These are phyloP conservation scores for Diutina neorugosa DNA, from an alignment of 1,139 yeast genomes.

Conservation along the genomic window DNA sequence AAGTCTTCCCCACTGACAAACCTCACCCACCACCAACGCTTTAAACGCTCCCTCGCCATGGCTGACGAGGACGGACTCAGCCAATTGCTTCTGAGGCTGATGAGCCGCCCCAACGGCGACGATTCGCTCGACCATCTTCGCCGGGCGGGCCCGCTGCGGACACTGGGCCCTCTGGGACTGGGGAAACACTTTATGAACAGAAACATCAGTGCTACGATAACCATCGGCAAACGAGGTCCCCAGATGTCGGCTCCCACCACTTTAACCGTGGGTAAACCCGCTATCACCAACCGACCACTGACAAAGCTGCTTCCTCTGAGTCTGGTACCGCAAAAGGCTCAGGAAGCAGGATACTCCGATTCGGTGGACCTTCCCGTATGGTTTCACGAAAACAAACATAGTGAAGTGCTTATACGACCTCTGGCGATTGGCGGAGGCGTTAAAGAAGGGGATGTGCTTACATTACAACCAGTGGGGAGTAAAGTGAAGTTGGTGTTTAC, in stretches of 20 bases:
- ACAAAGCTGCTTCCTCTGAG: neutral
- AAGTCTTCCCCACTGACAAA: neutral
- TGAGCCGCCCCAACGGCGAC: neutral
- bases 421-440: constrained; percentile 42
- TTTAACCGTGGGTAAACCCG: neutral
- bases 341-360: constrained; percentile 1
- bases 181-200: constrained; percentile 3
- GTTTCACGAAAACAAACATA: constrained; percentile 61
- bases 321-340: neutral
- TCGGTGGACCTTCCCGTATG: constrained; percentile 40
- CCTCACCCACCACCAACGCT: neutral
- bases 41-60: neutral
- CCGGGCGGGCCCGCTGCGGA: neutral
- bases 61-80: constrained; percentile 3
- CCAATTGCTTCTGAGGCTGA: neutral
- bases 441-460: constrained; percentile 64
- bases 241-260: neutral
- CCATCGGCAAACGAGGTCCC: neutral
- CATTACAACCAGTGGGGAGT: constrained; percentile 26
- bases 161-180: neutral
- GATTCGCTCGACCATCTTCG: neutral
- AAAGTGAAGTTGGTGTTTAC: constrained; percentile 20
- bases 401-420: constrained; percentile 54
- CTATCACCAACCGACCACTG: neutral
- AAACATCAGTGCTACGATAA: constrained; percentile 1